Percentiles rank a stretch among this genome's conserved stretches.
phyloP scores from a whole-genome alignment of 306 rosid species.

The Cucumis hystrix region DNA sequence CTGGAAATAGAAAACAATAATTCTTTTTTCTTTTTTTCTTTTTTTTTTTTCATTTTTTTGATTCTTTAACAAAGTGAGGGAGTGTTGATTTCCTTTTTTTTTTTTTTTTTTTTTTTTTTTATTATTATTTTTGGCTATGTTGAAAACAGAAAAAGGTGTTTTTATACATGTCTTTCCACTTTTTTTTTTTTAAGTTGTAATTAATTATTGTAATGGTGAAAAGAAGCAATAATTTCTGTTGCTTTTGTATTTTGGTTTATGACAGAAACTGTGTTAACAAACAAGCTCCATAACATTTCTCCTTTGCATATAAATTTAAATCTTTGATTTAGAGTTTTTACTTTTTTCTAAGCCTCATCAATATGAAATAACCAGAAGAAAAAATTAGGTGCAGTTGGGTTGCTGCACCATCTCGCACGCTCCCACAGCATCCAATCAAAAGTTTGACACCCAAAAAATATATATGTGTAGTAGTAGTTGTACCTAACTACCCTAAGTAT shows the following conservation, averaged over 20 bases:
- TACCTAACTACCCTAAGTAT: too few relatives aligned
- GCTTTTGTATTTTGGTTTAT: constrained; percentile 41
- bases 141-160: constrained; percentile 1
- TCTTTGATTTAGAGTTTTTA: background rate
- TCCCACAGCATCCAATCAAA: too few relatives aligned
- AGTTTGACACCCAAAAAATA: too few relatives aligned
- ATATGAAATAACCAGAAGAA: too few relatives aligned
- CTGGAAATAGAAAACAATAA: constrained; percentile 54
- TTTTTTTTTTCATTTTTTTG: background rate
- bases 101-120: too few relatives aligned
- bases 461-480: too few relatives aligned
- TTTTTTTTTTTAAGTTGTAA: constrained; percentile 20
- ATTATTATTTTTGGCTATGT: background rate
- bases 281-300: background rate
- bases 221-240: constrained; percentile 64
- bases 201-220: constrained; percentile 30
- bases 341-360: too few relatives aligned
- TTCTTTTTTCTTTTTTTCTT: background rate
- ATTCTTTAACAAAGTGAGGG: constrained; percentile 9
- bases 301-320: background rate
- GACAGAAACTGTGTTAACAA: background rate
- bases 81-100: constrained; percentile 1
- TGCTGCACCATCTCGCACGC: too few relatives aligned
- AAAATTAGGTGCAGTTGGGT: too few relatives aligned
- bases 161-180: constrained; percentile 5